Base-by-base conservation (phyloP, 2,329 filamentous ascomycete species). In the Lachnellula subtilissima region DNA sequence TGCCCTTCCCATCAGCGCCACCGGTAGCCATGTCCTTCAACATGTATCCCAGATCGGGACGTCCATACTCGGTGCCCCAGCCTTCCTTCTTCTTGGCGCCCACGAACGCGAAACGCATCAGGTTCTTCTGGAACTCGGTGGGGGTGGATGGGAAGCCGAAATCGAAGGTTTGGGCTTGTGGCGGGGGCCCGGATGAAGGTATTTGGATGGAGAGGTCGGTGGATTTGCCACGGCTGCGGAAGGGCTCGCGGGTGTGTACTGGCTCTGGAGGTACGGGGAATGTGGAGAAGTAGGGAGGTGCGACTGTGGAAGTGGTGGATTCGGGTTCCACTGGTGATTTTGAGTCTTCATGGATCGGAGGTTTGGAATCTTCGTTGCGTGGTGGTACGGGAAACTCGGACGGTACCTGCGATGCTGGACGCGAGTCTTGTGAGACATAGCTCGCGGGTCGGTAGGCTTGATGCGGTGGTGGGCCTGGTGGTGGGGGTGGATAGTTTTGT, bases 51-150 rank as follows among this genome's bases (percentile, higher is more conserved):
- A 97, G 82, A 64, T 96, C 88, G 0, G 93, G 93, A 0, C 93
- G 84, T 17, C 91, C 91, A 71, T 97, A 97, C 73, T 97, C 92
- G 14, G 94, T 91, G 61, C 83, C 88, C 91, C 93, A 96, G 53
- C 91, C 89, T 62, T 90, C 87, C 62, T 86, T 83, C 57, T 85
- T 85, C 72, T 85, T 79, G 65, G 84, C 80, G 37, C 84, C 76
- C 0, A 92, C 83, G 70, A 95, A 96, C 1, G 91, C 91, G 69
- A 94, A 96, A 15, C 91, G 88, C 85, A 96, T 93, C 50, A 95
- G 76, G 64, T 84, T 91, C 78, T 92, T 93, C 69, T 95, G 91
- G 72, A 95, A 90, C 65, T 92, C 86, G 0, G 89, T 92, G 7
- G 91, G 91, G 25, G 90, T 92, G 58, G 84, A 83, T 0, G 89